Evolutionary conservation across 2,329 filamentous ascomycete species (phyloP).

Genomic region (Aspergillus versicolor): DNA sequence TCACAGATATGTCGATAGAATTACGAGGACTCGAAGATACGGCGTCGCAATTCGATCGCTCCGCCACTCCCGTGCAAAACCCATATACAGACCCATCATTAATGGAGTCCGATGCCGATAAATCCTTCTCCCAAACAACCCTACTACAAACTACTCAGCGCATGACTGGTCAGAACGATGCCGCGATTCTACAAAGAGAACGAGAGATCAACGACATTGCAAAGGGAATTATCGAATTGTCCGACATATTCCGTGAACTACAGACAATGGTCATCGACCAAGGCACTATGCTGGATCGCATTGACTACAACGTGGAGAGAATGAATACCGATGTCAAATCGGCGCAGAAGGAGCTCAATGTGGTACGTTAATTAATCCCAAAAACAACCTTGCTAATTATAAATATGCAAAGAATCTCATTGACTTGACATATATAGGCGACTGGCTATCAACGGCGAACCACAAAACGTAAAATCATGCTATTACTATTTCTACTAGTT

Average conservation of each 20-base stretch:
- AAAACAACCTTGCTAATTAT: neutral
- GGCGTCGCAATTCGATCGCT: conserved; percentile 51
- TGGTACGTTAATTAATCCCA: conserved; percentile 49
- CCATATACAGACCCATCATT: conserved; percentile 82
- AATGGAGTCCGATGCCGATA: conserved; percentile 90
- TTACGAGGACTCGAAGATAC: conserved; percentile 70
- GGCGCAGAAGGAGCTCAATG: conserved; percentile 86
- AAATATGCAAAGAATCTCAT: conserved; percentile 6
- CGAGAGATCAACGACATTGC: conserved; percentile 97
- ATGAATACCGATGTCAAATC: conserved; percentile 93
- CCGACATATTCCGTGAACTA: conserved; percentile 93
- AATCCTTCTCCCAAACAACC: conserved; percentile 85
- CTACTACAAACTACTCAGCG: conserved; percentile 73
- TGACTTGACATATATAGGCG: conserved; percentile 44
- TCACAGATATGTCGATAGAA: conserved; percentile 50
- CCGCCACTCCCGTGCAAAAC: conserved; percentile 54
- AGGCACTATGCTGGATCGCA: conserved; percentile 86
- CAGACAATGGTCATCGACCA: conserved; percentile 95
- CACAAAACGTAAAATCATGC: conserved; percentile 88
- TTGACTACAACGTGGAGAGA: conserved; percentile 96
- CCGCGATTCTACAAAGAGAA: conserved; percentile 85
- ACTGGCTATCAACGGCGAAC: conserved; percentile 85
- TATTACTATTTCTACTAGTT: conserved; percentile 81
- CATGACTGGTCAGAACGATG: conserved; percentile 65
- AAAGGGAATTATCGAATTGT: conserved; percentile 94